Conservation (phyloP, 1,139 yeast genomes). For the Pichia sp. region DNA sequence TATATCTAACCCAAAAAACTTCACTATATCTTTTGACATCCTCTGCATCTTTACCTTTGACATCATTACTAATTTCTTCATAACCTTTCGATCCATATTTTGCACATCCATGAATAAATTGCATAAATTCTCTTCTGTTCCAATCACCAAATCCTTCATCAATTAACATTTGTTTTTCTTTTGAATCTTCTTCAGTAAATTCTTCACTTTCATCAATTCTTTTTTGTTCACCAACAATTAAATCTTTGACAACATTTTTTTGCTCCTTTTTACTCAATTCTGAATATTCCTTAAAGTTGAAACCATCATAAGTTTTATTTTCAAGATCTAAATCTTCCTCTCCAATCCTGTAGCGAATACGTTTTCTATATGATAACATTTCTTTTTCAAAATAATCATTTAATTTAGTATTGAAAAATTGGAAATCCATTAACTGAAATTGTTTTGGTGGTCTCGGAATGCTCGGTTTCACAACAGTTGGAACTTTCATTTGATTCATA, state of each 20-base stretch:
- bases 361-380: constrained; percentile 67
- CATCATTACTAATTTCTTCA: constrained; percentile 53
- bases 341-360: constrained; percentile 59
- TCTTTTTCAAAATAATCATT: constrained; percentile 68
- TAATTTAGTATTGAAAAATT: constrained; percentile 69
- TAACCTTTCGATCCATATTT: constrained; percentile 66
- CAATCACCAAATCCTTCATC: constrained; percentile 69
- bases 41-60: constrained; percentile 61
- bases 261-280: constrained; percentile 29
- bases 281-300: constrained; percentile 43
- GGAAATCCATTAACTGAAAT: constrained; percentile 76
- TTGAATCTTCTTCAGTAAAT: constrained; percentile 68
- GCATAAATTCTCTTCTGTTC: constrained; percentile 85
- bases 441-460: constrained; percentile 69
- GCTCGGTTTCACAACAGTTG: constrained; percentile 35
- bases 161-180: constrained; percentile 53
- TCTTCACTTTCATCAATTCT: constrained; percentile 67
- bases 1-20: constrained; percentile 69
- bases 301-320: constrained; percentile 42
- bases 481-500: constrained; percentile 38
- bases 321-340: constrained; percentile 36
- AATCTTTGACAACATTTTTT: constrained; percentile 35
- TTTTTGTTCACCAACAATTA: constrained; percentile 49
- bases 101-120: constrained; percentile 75
- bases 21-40: constrained; percentile 66